Evolutionary conservation across 108 stramenopile species (phyloP).

Genomic region (Asterionellopsis glacialis): DNA sequence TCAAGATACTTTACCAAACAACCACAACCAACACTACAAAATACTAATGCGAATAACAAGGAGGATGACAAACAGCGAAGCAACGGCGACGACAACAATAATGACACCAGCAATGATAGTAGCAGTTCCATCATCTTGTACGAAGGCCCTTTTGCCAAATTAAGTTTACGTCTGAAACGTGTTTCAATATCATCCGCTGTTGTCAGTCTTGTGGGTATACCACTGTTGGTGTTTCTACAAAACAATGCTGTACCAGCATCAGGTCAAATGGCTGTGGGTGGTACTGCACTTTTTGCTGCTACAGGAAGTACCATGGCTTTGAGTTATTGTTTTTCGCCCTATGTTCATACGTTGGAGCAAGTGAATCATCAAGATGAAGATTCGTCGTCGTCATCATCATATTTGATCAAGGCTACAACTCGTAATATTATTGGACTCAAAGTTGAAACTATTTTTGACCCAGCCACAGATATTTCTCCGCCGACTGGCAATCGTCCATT

Average conservation of each 20-base stretch:
- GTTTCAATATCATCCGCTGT: conserved; percentile 68
- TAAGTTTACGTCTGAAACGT: conserved; percentile 67
- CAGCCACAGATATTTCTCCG: conserved; percentile 43
- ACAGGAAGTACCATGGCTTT: conserved; percentile 61
- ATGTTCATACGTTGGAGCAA: conserved; percentile 60
- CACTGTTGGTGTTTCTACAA: conserved; percentile 44
- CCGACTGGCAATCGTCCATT: conserved; percentile 66
- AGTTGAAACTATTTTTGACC: conserved; percentile 68
- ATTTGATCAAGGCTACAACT: conserved; percentile 50
- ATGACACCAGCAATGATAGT: neutral
- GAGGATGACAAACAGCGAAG: too few species aligned
- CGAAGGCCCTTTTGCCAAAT: conserved; percentile 60
- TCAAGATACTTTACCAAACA: too few species aligned
- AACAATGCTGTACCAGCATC: conserved; percentile 47
- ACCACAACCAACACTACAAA: too few species aligned
- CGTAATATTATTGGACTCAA: conserved; percentile 55
- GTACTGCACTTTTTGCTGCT: conserved; percentile 59
- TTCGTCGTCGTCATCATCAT: neutral
- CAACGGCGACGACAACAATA: neutral
- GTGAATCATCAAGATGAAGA: conserved; percentile 10
- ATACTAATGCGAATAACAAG: too few species aligned
- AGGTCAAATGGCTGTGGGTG: conserved; percentile 60
- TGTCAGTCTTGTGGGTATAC: conserved; percentile 63
- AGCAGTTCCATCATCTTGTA: conserved; percentile 47
- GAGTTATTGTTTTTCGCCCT: conserved; percentile 83